These are phyloP conservation scores for Saccharomyces pastorianus DNA, from an alignment of 1,139 yeast species.

Conservation along the genomic window DNA sequence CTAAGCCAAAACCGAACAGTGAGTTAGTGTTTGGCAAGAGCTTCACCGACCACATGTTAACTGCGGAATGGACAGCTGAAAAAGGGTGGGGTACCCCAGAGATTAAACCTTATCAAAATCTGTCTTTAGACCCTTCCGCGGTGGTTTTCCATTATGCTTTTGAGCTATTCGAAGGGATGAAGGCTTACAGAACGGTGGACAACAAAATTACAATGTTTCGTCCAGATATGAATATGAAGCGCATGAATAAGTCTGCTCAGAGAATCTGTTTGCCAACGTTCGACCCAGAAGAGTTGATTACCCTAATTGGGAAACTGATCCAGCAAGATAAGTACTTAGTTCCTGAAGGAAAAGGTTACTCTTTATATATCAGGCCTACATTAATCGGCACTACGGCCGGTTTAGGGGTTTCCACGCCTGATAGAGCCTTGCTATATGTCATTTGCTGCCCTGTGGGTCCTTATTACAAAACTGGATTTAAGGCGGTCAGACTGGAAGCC, in stretches of 20 bases:
- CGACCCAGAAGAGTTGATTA: conserved; percentile 66
- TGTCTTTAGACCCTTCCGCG: conserved; percentile 75
- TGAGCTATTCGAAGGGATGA: conserved; percentile 92
- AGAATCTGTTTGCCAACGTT: conserved; percentile 87
- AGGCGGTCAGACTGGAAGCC: conserved; percentile 88
- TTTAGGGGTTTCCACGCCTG: conserved; percentile 77
- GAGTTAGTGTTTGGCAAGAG: conserved; percentile 76
- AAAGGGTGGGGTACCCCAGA: conserved; percentile 86
- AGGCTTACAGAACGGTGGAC: conserved; percentile 73
- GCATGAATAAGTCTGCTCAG: conserved; percentile 82
- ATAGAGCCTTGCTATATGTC: conserved; percentile 69
- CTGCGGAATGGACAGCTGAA: conserved; percentile 71
- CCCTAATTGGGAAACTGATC: conserved; percentile 67
- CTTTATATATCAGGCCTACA: conserved; percentile 89
- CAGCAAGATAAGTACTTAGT: conserved; percentile 66
- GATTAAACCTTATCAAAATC: conserved; percentile 74
- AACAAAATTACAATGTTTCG: conserved; percentile 77
- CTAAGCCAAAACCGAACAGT: conserved; percentile 60
- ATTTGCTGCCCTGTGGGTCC: conserved; percentile 97
- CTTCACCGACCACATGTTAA: conserved; percentile 86
- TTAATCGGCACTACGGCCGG: conserved; percentile 85
- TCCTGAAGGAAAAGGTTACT: conserved; percentile 79
- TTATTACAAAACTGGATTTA: conserved; percentile 80
- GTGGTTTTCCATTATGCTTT: conserved; percentile 91
- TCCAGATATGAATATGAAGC: conserved; percentile 81